These are phyloP conservation scores for Geotrichum candidum DNA, from an alignment of 1,139 yeast genomes.

Conservation along the genomic window DNA sequence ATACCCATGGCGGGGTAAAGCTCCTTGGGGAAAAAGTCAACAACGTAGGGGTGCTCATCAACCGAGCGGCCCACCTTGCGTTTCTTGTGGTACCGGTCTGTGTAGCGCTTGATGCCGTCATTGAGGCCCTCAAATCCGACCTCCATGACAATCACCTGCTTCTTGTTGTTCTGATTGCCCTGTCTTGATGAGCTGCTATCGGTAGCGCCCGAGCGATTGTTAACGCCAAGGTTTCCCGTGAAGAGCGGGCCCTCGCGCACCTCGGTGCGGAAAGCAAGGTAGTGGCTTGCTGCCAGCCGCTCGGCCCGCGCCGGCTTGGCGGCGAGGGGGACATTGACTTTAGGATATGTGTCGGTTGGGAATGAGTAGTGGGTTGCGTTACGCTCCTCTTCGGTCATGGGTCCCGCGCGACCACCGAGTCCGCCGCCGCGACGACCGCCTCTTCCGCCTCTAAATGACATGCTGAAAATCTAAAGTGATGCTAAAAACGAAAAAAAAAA, in stretches of 20 bases:
- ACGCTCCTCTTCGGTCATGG: slow-evolving; percentile 18
- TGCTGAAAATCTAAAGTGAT: neutral
- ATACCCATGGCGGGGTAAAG: slow-evolving; percentile 71
- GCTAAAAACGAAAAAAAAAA: neutral
- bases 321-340: slow-evolving; percentile 51
- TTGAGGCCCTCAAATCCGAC: slow-evolving; percentile 16
- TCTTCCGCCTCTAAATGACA: slow-evolving; percentile 19
- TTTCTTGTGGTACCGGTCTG: slow-evolving; percentile 48
- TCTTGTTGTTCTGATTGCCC: slow-evolving; percentile 7
- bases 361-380: slow-evolving; percentile 16
- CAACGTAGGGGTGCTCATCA: slow-evolving; percentile 70
- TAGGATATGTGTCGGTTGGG: slow-evolving; percentile 18
- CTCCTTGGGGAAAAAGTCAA: slow-evolving; percentile 67
- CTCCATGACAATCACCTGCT: slow-evolving; percentile 25
- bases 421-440: slow-evolving; percentile 17
- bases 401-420: slow-evolving; percentile 16
- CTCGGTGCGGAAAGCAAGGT: slow-evolving; percentile 50
- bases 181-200: slow-evolving; percentile 21
- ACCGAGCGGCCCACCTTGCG: slow-evolving; percentile 71
- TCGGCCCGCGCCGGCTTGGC: slow-evolving; percentile 55
- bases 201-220: slow-evolving; percentile 17
- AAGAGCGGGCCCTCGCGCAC: slow-evolving; percentile 73
- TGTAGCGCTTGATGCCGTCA: slow-evolving; percentile 36
- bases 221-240: slow-evolving; percentile 48
- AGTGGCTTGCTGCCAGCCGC: slow-evolving; percentile 56